These are phyloP conservation scores for Bryopsis sp. DNA, from an alignment of 139 green algal species.

Conservation along the genomic window DNA sequence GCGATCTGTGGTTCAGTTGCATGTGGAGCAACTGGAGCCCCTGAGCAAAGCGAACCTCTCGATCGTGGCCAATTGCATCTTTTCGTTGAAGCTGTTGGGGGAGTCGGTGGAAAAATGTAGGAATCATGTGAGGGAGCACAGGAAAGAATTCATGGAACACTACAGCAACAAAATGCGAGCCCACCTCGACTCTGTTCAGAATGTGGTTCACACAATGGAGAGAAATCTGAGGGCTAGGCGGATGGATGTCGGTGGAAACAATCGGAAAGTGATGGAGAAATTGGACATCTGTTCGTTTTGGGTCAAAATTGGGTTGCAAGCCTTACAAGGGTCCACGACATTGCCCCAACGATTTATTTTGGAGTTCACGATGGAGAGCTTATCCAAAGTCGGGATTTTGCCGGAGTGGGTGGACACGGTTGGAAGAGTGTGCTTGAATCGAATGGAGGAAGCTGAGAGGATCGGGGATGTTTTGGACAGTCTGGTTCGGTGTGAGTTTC, in stretches of 20 bases:
- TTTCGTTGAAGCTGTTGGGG: slow-evolving; percentile 4
- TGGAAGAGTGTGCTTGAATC: slow-evolving; percentile 2
- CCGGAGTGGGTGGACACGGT: slow-evolving; percentile 3
- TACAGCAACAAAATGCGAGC: background rate
- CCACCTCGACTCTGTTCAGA: background rate
- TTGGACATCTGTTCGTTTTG: background rate
- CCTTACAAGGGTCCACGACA: background rate
- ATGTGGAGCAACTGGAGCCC: slow-evolving; percentile 18
- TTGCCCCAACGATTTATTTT: slow-evolving; percentile 5
- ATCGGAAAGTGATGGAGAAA: slow-evolving; percentile 6
- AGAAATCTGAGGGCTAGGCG: background rate
- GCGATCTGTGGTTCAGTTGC: slow-evolving; percentile 5
- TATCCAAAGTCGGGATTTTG: slow-evolving; percentile 9
- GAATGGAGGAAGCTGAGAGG: slow-evolving; percentile 5
- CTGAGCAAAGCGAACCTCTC: slow-evolving; percentile 10
- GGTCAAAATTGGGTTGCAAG: slow-evolving; percentile 9
- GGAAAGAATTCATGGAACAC: slow-evolving; percentile 11
- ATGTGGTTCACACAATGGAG: slow-evolving; percentile 3
- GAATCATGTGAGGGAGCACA: background rate
- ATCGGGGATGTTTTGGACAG: slow-evolving; percentile 2
- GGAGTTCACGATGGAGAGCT: background rate
- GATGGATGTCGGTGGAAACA: background rate
- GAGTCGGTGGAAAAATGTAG: background rate
- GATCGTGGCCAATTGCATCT: slow-evolving; percentile 17
- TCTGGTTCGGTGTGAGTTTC: slow-evolving; percentile 17